These are phyloP conservation scores for Vitis hybrid DNA, from an alignment of 177 flowering plant genomes.

Conservation along the genomic window DNA sequence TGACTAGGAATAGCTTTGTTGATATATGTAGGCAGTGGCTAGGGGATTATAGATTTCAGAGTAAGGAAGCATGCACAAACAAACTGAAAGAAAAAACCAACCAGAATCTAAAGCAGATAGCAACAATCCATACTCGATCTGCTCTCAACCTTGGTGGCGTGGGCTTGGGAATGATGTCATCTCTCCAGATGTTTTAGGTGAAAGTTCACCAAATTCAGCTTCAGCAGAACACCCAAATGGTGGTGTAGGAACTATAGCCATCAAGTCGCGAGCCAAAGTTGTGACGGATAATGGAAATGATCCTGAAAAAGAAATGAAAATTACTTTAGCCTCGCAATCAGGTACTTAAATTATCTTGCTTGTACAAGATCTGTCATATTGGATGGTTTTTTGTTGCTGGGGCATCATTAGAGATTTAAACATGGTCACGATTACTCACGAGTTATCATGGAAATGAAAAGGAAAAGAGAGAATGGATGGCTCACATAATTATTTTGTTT, in stretches of 20 bases:
- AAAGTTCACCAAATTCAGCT: conserved; percentile 1
- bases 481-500: too few species aligned
- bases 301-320: not conserved
- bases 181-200: conserved; percentile 6
- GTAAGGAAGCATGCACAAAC: conserved; percentile 13
- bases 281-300: not conserved
- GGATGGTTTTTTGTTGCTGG: not conserved
- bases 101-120: not conserved
- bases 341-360: conserved; percentile 3
- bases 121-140: not conserved
- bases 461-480: too few species aligned
- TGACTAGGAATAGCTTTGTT: not conserved
- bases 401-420: not conserved
- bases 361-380: not conserved
- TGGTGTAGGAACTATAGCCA: not conserved
- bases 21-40: not conserved
- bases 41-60: not conserved
- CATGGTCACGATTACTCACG: too few species aligned
- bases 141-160: conserved; percentile 23
- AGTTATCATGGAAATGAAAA: too few species aligned
- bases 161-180: conserved; percentile 1
- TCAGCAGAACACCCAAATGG: not conserved
- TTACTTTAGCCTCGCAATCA: not conserved
- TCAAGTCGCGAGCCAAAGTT: not conserved
- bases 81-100: not conserved